A percentile compares a stretch with the other conserved stretches of the same genome.
phyloP scores from a whole-genome alignment of 2,329 filamentous ascomycete genomes.

The Fusarium sp. region DNA sequence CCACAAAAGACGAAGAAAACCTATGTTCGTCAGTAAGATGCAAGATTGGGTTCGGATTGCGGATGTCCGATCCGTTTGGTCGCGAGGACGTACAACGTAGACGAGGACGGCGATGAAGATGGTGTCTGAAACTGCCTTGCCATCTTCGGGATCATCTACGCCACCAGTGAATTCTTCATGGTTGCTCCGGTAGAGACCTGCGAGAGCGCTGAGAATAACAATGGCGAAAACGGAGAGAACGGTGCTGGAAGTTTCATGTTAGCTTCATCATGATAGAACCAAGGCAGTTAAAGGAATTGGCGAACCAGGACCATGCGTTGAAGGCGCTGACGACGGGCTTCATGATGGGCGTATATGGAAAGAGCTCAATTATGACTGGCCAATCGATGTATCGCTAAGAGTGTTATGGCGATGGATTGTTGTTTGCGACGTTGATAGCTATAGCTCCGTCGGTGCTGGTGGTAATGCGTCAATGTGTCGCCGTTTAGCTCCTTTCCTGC shows the following conservation, averaged over 20 bases:
- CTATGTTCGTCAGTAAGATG: constrained; percentile 57
- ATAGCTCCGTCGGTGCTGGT: constrained; percentile 33
- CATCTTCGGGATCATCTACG: constrained; percentile 76
- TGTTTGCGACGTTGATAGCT: constrained; percentile 36
- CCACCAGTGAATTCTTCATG: constrained; percentile 88
- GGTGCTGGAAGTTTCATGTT: constrained; percentile 66
- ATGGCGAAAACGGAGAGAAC: constrained; percentile 75
- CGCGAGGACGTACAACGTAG: constrained; percentile 77
- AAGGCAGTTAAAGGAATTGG: constrained; percentile 36
- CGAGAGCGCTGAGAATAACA: constrained; percentile 71
- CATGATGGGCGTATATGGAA: constrained; percentile 67
- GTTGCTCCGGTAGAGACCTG: constrained; percentile 80
- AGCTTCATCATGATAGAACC: constrained; percentile 36
- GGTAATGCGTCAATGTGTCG: constrained; percentile 36
- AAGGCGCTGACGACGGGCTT: constrained; percentile 93
- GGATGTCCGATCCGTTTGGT: neutral
- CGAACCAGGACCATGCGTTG: constrained; percentile 96
- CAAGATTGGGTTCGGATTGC: neutral
- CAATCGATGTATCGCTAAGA: neutral
- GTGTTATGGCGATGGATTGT: constrained; percentile 5
- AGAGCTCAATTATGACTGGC: neutral
- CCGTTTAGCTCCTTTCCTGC: constrained; percentile 42
- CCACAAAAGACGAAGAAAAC: constrained; percentile 92
- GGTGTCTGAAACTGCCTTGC: constrained; percentile 81
- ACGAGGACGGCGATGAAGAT: constrained; percentile 90